These are phyloP conservation scores for Cyclotella cryptica DNA, from an alignment of 108 stramenopile genomes.

Conservation along the genomic window DNA sequence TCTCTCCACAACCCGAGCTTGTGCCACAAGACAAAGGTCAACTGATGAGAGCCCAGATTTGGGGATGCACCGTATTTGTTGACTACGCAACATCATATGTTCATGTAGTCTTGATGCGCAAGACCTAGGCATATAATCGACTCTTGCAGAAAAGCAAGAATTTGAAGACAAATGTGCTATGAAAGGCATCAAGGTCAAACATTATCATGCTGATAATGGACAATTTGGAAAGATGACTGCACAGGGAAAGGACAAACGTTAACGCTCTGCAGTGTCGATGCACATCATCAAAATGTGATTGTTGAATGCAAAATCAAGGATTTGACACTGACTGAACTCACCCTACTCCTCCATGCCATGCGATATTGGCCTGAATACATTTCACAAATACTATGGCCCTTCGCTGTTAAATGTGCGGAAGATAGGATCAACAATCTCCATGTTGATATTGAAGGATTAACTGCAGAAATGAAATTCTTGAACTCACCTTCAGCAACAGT, in stretches of 20 bases:
- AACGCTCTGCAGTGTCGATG: conserved; percentile 33
- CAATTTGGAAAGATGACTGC: conserved; percentile 13
- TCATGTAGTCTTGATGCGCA: conserved; percentile 34
- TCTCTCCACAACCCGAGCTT: conserved; percentile 54
- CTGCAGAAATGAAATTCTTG: conserved; percentile 3
- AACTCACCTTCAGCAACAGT: not conserved
- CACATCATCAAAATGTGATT: conserved; percentile 43
- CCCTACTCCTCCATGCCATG: conserved; percentile 25
- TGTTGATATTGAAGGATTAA: conserved; percentile 1
- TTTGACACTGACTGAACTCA: conserved; percentile 16
- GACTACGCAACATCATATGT: conserved; percentile 48
- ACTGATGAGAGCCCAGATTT: conserved; percentile 44
- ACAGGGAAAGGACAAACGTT: conserved; percentile 3
- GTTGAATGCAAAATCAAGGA: conserved; percentile 31
- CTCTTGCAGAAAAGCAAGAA: conserved; percentile 16
- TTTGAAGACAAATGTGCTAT: conserved; percentile 15
- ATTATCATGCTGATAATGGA: conserved; percentile 35
- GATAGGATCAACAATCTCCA: conserved; percentile 19
- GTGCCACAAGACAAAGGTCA: conserved; percentile 57
- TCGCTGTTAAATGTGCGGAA: conserved; percentile 17
- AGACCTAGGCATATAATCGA: conserved; percentile 25
- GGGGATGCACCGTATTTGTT: conserved; percentile 57
- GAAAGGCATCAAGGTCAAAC: not conserved
- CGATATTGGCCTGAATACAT: conserved; percentile 21
- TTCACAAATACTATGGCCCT: conserved; percentile 31